Evolutionary conservation across 192 early-diverging fungal species (phyloP), one percentile per base, ranked within the genome.

Genomic region (Diversispora eburnea): DNA sequence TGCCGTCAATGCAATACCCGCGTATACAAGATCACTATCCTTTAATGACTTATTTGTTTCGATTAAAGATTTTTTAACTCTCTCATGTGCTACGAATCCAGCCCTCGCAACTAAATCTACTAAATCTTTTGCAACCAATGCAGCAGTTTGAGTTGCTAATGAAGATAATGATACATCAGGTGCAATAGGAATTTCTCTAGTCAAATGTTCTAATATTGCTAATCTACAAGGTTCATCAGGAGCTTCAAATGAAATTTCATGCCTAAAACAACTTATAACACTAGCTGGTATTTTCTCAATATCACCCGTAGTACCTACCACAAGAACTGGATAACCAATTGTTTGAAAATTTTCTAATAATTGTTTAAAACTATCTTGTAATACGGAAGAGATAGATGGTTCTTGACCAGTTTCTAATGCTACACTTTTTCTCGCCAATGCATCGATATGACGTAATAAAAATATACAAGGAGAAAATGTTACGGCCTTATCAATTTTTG

Each of bases 91-190:
- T 8, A 84, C 82, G 49, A 84, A 73, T 46, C 89, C 92, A 0
- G 96, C 91, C 45, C 92, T 80, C 9, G 86, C 89, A 39, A 94
- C 79, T 19, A 97, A 76, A 74, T 90, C 87, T 0, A 86, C 89
- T 13, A 99, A 78, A 78, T 99, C 97, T 25, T 92, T 86, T 0
- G 91, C 90, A 12, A 94, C 90, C 67, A 99, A 85, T 3, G 94
- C 94, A 5, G 97, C 96, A 0, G 96, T 99, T 70, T 98, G 95
- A 46, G 91, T 89, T 4, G 97, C 93, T 56, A 98, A 80, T 47
- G 84, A 84, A 3, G 82, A 74, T 42, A 94, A 55, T 41, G 89
- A 86, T 5, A 94, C 87, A 82, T 98, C 95, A 0, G 89, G 89
- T 4, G 95, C 87, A 41, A 93, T 74, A 15, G 83, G 82, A 9